Percentiles rank a stretch among this genome's conserved stretches.
These are phyloP conservation scores for Westerdykella ornata DNA, from an alignment of 2,329 filamentous ascomycete species.

Conservation along the genomic window DNA sequence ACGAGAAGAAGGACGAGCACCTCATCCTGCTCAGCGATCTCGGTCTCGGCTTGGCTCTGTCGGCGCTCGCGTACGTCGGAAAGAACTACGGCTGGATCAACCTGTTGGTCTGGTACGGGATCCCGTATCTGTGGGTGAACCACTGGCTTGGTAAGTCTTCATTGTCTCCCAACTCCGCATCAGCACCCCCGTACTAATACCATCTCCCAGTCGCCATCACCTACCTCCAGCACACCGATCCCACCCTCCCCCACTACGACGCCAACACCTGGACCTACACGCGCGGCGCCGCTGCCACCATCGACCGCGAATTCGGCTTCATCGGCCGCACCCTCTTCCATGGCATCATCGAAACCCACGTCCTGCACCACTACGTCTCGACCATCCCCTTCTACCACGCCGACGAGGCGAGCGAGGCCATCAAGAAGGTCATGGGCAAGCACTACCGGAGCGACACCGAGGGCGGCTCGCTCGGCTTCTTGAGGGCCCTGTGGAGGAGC, in stretches of 20 bases:
- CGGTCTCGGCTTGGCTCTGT: constrained; percentile 57
- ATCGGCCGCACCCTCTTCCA: constrained; percentile 85
- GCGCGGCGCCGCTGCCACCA: constrained; percentile 88
- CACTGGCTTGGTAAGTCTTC: constrained; percentile 88
- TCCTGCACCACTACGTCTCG: constrained; percentile 95
- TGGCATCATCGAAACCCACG: constrained; percentile 96
- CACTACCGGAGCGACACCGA: constrained; percentile 84
- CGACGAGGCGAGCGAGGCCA: constrained; percentile 88
- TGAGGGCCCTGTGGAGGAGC: constrained; percentile 72
- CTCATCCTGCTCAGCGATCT: constrained; percentile 82
- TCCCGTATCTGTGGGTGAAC: constrained; percentile 97
- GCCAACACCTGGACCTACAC: constrained; percentile 84
- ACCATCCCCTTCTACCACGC: constrained; percentile 96
- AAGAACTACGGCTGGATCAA: constrained; percentile 78
- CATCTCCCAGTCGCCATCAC: constrained; percentile 74
- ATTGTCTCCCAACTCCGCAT: neutral
- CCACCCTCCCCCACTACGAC: constrained; percentile 86
- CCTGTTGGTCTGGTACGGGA: constrained; percentile 86
- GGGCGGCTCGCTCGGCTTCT: constrained; percentile 62
- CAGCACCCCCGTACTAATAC: constrained; percentile 14
- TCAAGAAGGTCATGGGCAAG: constrained; percentile 88
- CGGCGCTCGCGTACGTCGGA: constrained; percentile 61
- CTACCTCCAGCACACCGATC: constrained; percentile 95
- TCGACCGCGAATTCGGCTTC: constrained; percentile 96
- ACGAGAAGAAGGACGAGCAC: constrained; percentile 83